Percentiles rank a stretch among this genome's conserved stretches.
phyloP scores from a whole-genome alignment of 225 moss, liverwort and hornwort species.

The Straminergon stramineum region DNA sequence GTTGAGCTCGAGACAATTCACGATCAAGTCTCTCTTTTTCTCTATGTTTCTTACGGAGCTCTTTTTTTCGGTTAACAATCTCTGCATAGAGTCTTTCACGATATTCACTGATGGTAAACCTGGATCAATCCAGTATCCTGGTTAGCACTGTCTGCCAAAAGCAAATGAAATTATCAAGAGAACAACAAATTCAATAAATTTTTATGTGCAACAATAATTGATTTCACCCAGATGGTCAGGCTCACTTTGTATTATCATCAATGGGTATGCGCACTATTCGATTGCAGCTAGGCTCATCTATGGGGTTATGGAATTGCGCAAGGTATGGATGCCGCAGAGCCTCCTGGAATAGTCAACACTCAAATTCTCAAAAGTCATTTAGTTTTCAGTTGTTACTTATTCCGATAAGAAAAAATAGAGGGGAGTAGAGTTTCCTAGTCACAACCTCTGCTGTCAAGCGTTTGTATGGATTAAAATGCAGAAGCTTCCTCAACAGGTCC shows the following conservation, averaged over 20 bases:
- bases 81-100: slow-evolving; percentile 80
- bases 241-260: slow-evolving; percentile 93
- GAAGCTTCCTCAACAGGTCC: slow-evolving; percentile 56
- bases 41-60: slow-evolving; percentile 64
- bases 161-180: neutral
- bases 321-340: slow-evolving; percentile 84
- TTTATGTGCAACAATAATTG: neutral
- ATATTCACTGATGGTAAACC: slow-evolving; percentile 82
- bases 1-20: slow-evolving; percentile 55
- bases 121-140: slow-evolving; percentile 12
- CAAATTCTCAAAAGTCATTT: neutral
- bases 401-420: neutral
- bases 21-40: slow-evolving; percentile 59
- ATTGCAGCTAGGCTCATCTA: slow-evolving; percentile 74
- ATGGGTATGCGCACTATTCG: slow-evolving; percentile 83
- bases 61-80: slow-evolving; percentile 79
- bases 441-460: slow-evolving; percentile 80
- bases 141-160: neutral
- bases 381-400: neutral
- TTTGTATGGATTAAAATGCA: slow-evolving; percentile 92
- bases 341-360: slow-evolving; percentile 34
- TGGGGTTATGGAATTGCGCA: slow-evolving; percentile 77
- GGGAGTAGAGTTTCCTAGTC: neutral
- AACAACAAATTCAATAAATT: neutral
- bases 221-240: neutral